Percentiles rank a stretch among this genome's conserved stretches.
Evolutionary conservation across 2,329 filamentous ascomycete species (phyloP).

Genomic region (Paecilomyces sp.): DNA sequence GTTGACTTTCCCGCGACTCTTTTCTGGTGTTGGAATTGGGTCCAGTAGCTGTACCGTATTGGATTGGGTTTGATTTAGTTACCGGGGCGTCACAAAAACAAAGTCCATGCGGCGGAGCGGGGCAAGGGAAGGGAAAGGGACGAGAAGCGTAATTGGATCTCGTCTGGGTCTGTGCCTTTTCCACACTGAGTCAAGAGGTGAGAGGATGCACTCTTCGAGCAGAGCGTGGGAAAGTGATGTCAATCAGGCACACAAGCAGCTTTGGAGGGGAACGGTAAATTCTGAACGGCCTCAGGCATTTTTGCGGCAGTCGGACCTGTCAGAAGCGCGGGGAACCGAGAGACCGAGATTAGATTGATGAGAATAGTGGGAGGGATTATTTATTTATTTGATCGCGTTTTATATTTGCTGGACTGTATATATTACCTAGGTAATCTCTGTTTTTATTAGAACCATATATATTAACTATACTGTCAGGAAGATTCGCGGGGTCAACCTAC

Average conservation of each 20-base stretch:
- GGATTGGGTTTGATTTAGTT: neutral
- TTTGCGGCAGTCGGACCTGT: neutral
- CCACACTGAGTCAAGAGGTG: neutral
- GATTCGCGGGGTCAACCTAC: neutral
- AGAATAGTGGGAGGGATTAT: neutral
- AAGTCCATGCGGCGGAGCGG: neutral
- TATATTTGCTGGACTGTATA: too few relatives aligned
- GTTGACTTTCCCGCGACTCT: neutral
- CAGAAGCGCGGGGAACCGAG: neutral
- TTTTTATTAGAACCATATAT: neutral
- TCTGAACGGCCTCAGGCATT: neutral
- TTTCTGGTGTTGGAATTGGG: neutral
- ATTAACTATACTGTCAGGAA: neutral
- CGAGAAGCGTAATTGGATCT: neutral
- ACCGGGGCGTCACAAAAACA: neutral
- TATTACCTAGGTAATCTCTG: too few relatives aligned
- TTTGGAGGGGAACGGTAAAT: neutral
- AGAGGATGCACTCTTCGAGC: conserved; percentile 4
- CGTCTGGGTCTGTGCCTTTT: neutral
- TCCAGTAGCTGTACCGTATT: too few relatives aligned
- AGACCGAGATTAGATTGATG: neutral
- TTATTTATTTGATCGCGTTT: too few relatives aligned
- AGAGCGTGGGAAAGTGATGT: conserved; percentile 1
- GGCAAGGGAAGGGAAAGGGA: neutral
- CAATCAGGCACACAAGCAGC: neutral